Conservation (phyloP, 345 rosid species). For the Microcos paniculata region DNA sequence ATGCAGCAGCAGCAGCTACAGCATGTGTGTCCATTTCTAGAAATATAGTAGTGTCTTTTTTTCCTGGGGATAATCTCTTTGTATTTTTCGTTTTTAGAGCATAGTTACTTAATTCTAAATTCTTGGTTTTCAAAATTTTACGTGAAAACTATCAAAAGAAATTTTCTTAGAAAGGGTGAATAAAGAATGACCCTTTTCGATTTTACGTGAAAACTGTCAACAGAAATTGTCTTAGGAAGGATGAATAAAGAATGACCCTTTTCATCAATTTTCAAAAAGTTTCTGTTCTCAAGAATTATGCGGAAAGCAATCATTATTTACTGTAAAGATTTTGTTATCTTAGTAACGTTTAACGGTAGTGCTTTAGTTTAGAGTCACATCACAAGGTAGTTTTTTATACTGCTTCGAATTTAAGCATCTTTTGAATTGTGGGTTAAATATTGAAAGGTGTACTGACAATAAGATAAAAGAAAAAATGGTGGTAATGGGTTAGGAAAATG, state of each 20-base stretch:
- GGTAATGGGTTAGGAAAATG: too few species aligned
- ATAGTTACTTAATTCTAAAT: background rate
- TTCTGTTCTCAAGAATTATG: background rate
- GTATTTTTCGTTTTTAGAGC: too few species aligned
- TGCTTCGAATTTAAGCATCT: background rate
- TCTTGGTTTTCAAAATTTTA: background rate
- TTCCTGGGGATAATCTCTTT: background rate
- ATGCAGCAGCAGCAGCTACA: background rate
- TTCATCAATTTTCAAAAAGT: background rate
- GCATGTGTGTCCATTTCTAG: background rate
- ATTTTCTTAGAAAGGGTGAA: background rate
- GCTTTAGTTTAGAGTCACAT: background rate
- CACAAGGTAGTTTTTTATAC: background rate
- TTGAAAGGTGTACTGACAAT: too few species aligned
- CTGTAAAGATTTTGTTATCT: background rate
- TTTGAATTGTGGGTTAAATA: background rate
- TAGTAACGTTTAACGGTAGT: background rate
- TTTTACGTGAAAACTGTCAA: background rate
- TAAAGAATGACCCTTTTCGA: background rate
- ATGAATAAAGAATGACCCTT: background rate
- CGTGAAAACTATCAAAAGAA: background rate
- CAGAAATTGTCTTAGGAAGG: background rate
- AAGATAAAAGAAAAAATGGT: too few species aligned
- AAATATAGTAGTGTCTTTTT: background rate
- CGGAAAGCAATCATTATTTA: background rate